Conservation (phyloP, 2,329 filamentous ascomycete species). For the Huntiella abstrusa region DNA sequence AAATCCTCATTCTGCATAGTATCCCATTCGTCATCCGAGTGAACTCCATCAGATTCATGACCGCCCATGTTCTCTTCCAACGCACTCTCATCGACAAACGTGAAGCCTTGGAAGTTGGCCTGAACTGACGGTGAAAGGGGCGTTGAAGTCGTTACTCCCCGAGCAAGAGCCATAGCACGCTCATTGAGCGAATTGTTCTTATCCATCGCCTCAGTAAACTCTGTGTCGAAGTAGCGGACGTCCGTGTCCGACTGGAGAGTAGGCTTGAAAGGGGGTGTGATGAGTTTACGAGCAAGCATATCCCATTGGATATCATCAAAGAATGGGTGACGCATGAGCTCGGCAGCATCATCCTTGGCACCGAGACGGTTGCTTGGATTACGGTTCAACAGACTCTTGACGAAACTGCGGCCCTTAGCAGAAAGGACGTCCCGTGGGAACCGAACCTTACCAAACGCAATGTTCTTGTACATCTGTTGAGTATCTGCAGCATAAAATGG, state of each 20-base stretch:
- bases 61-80: slow-evolving; percentile 68
- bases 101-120: slow-evolving; percentile 96
- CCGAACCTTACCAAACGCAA: slow-evolving; percentile 93
- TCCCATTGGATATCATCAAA: slow-evolving; percentile 91
- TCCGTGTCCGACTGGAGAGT: slow-evolving; percentile 92
- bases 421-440: slow-evolving; percentile 91
- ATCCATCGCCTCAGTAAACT: slow-evolving; percentile 89
- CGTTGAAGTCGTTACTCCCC: slow-evolving; percentile 73
- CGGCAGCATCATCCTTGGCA: slow-evolving; percentile 76
- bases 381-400: slow-evolving; percentile 90
- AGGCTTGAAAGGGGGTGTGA: slow-evolving; percentile 92
- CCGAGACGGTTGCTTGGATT: slow-evolving; percentile 92
- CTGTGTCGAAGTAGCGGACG: slow-evolving; percentile 94
- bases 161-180: slow-evolving; percentile 68
- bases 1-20: slow-evolving; percentile 36
- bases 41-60: slow-evolving; percentile 22
- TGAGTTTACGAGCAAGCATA: slow-evolving; percentile 69
- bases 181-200: slow-evolving; percentile 78
- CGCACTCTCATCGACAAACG: slow-evolving; percentile 93
- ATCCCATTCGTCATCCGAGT: slow-evolving; percentile 37
- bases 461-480: slow-evolving; percentile 99
- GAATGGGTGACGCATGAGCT: slow-evolving; percentile 87
- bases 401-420: slow-evolving; percentile 88
- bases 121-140: slow-evolving; percentile 90
- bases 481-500: slow-evolving; percentile 98